Evolutionary conservation across 2,329 filamentous ascomycete species (phyloP).

Genomic region (Rhynchosporium agropyri): DNA sequence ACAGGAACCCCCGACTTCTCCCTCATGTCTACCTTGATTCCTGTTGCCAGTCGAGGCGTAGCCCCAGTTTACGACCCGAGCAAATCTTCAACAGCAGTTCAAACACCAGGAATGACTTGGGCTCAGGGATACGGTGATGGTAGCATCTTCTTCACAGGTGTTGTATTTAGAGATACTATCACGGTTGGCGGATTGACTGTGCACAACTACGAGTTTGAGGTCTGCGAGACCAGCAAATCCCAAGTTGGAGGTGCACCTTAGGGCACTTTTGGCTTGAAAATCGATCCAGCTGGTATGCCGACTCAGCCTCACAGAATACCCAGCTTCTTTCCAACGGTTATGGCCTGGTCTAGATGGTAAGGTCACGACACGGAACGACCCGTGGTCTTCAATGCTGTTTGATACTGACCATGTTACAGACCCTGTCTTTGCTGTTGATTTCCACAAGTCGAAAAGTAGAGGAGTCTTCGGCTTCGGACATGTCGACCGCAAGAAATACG

Average conservation of each 20-base stretch:
- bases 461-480: neutral
- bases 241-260: neutral
- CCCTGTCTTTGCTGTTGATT: neutral
- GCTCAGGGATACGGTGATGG: neutral
- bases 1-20: neutral
- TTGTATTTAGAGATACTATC: neutral
- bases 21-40: neutral
- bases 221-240: neutral
- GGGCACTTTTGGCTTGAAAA: neutral
- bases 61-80: neutral
- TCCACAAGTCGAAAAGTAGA: neutral
- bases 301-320: neutral
- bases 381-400: neutral
- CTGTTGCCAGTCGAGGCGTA: neutral
- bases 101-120: neutral
- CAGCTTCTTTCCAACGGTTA: neutral
- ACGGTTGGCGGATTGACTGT: neutral
- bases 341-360: neutral
- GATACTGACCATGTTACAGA: neutral
- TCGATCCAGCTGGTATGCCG: conserved; percentile 1
- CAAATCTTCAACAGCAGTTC: neutral
- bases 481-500: neutral
- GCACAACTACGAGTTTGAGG: neutral
- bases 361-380: no score
- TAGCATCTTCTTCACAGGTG: neutral